A percentile compares a stretch with the other conserved stretches of the same genome.
Conservation (phyloP, 2,329 filamentous ascomycete genomes). For the Rhinocladiella mackenziei region DNA sequence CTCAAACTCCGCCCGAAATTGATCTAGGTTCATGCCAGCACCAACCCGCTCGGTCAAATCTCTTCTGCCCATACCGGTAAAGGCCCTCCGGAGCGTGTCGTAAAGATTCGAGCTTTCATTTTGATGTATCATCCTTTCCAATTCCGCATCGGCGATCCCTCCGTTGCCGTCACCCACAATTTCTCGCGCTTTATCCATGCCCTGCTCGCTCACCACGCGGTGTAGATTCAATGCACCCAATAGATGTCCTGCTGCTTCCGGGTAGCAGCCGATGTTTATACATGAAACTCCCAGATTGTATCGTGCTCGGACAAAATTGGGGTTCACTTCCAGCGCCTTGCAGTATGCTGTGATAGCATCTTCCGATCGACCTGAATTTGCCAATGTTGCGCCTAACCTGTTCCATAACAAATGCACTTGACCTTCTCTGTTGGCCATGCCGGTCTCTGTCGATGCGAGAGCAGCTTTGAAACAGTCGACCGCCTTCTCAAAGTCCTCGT, state of each 20-base stretch:
- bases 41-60: slow-evolving; percentile 86
- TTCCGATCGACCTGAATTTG: slow-evolving; percentile 88
- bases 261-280: slow-evolving; percentile 95
- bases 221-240: slow-evolving; percentile 93
- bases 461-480: slow-evolving; percentile 97
- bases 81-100: slow-evolving; percentile 90
- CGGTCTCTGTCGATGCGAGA: slow-evolving; percentile 77
- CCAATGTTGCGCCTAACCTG: slow-evolving; percentile 87
- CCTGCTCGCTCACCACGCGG: slow-evolving; percentile 82
- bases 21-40: slow-evolving; percentile 82
- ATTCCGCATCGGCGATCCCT: slow-evolving; percentile 62
- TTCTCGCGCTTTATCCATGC: slow-evolving; percentile 76
- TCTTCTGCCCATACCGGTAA: slow-evolving; percentile 86
- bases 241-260: slow-evolving; percentile 87
- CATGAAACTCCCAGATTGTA: slow-evolving; percentile 97
- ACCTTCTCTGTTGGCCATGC: slow-evolving; percentile 74
- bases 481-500: slow-evolving; percentile 96
- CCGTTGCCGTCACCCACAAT: slow-evolving; percentile 60
- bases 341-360: slow-evolving; percentile 97
- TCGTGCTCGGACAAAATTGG: slow-evolving; percentile 93
- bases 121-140: slow-evolving; percentile 86
- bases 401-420: slow-evolving; percentile 97
- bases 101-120: slow-evolving; percentile 97
- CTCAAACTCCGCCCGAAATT: slow-evolving; percentile 86
- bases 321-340: slow-evolving; percentile 79